A percentile compares a stretch with the other conserved stretches of the same genome.
Evolutionary conservation across 345 rosid genomes (phyloP).

Genomic region (Boechera divaricarpa): DNA sequence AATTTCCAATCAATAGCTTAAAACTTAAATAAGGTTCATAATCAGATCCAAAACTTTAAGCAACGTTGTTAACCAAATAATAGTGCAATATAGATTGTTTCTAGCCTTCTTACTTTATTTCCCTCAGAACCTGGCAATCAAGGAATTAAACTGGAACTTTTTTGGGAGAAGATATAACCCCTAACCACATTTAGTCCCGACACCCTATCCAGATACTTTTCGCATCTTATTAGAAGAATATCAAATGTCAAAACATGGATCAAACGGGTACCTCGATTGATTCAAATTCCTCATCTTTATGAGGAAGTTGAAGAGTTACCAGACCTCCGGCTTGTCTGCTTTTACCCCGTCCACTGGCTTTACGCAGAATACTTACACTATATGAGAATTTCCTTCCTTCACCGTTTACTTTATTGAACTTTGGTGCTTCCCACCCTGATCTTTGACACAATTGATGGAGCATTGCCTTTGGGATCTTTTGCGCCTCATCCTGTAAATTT

Average conservation of each 20-base stretch:
- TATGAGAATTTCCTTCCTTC: slow-evolving; percentile 61
- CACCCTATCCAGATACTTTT: slow-evolving; percentile 10
- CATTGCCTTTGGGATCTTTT: slow-evolving; percentile 80
- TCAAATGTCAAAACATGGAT: slow-evolving; percentile 10
- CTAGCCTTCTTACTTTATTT: slow-evolving; percentile 19
- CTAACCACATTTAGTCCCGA: not conserved
- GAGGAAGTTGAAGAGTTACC: slow-evolving; percentile 78
- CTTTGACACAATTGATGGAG: slow-evolving; percentile 92
- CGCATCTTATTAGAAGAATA: slow-evolving; percentile 7
- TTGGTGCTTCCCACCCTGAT: slow-evolving; percentile 96
- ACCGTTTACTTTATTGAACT: slow-evolving; percentile 64
- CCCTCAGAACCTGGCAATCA: slow-evolving; percentile 13
- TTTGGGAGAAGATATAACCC: not conserved
- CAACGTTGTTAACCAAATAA: slow-evolving; percentile 6
- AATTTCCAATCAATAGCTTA: slow-evolving; percentile 14
- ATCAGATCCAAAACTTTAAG: slow-evolving; percentile 18
- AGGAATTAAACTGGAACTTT: slow-evolving; percentile 11
- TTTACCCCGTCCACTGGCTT: slow-evolving; percentile 90
- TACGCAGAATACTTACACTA: slow-evolving; percentile 78
- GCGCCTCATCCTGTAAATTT: slow-evolving; percentile 70
- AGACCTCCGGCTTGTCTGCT: slow-evolving; percentile 90
- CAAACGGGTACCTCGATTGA: slow-evolving; percentile 70
- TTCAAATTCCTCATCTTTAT: slow-evolving; percentile 56
- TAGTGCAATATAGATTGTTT: slow-evolving; percentile 18
- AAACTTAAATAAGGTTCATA: not conserved